Evolutionary conservation across 495 filamentous ascomycete species (phyloP).

Genomic region (Aspergillus taichungensis): DNA sequence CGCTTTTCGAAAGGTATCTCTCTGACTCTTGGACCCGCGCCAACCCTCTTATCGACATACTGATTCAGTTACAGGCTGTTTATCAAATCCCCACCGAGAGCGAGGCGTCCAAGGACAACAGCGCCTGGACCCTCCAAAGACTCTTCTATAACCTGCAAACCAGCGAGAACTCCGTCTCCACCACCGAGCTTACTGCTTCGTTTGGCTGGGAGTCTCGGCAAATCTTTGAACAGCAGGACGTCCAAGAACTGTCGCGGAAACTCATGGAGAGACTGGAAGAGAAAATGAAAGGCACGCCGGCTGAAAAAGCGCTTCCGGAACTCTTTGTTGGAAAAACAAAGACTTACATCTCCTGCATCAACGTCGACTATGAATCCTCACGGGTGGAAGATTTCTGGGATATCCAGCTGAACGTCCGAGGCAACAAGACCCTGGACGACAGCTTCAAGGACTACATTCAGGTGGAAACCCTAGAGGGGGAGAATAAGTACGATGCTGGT

Average conservation of each 20-base stretch:
- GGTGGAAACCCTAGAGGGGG: slow-evolving; percentile 92
- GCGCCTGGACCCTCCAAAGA: slow-evolving; percentile 87
- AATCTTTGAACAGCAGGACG: slow-evolving; percentile 98
- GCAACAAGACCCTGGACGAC: slow-evolving; percentile 84
- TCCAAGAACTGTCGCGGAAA: slow-evolving; percentile 92
- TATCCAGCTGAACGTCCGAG: slow-evolving; percentile 91
- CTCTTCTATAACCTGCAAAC: slow-evolving; percentile 93
- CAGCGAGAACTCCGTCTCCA: slow-evolving; percentile 69
- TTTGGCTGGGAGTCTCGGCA: slow-evolving; percentile 98
- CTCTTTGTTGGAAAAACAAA: slow-evolving; percentile 96
- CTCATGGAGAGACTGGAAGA: slow-evolving; percentile 94
- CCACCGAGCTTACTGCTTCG: slow-evolving; percentile 84
- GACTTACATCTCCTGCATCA: slow-evolving; percentile 97
- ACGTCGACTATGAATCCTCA: slow-evolving; percentile 93
- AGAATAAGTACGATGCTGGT: slow-evolving; percentile 94
- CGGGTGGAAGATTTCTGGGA: slow-evolving; percentile 98
- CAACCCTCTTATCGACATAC: background rate
- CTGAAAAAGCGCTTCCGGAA: slow-evolving; percentile 82
- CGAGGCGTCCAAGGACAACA: slow-evolving; percentile 72
- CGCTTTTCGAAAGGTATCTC: slow-evolving; percentile 78
- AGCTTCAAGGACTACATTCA: slow-evolving; percentile 95
- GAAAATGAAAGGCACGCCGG: slow-evolving; percentile 94
- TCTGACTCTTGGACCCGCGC: slow-evolving; percentile 3
- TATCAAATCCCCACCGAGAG: slow-evolving; percentile 90
- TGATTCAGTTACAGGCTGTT: slow-evolving; percentile 55